Conservation (phyloP, 2,329 filamentous ascomycete genomes). For the Aulographum hederae region DNA sequence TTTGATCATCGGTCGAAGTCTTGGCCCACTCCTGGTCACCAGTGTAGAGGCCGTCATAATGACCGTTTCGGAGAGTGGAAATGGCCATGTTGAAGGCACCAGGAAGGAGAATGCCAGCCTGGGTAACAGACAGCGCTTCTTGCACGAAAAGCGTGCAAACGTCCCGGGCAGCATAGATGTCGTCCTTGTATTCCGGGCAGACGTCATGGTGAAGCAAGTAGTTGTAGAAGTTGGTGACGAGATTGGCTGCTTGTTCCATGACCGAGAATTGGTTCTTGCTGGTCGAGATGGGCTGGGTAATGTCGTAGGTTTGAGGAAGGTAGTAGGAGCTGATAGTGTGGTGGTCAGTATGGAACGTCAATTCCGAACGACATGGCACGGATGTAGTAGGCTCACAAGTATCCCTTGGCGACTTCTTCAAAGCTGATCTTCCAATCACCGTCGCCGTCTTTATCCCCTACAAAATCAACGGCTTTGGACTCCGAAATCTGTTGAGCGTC, state of each 20-base stretch:
- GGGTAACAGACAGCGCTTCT: slow-evolving; percentile 45
- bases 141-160: slow-evolving; percentile 47
- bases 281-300: not conserved
- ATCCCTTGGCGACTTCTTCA: slow-evolving; percentile 55
- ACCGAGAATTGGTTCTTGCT: not conserved
- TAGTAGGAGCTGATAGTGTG: slow-evolving; percentile 6
- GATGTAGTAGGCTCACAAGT: slow-evolving; percentile 39
- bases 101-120: slow-evolving; percentile 39
- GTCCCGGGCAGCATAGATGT: slow-evolving; percentile 41
- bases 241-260: slow-evolving; percentile 41
- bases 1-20: not conserved
- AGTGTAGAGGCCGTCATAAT: slow-evolving; percentile 22
- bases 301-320: slow-evolving; percentile 4
- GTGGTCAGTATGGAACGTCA: too few relatives aligned
- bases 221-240: slow-evolving; percentile 73
- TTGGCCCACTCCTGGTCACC: not conserved
- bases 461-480: slow-evolving; percentile 43
- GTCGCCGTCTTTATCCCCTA: slow-evolving; percentile 29
- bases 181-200: slow-evolving; percentile 49
- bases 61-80: slow-evolving; percentile 46
- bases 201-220: slow-evolving; percentile 75
- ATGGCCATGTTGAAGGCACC: slow-evolving; percentile 69
- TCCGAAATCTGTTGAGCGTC: slow-evolving; percentile 46
- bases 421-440: slow-evolving; percentile 64
- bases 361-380: not conserved